Percentiles rank a stretch among this genome's conserved stretches.
Conservation (phyloP, 2,329 filamentous ascomycete genomes). For the Colletotrichum acutatum region DNA sequence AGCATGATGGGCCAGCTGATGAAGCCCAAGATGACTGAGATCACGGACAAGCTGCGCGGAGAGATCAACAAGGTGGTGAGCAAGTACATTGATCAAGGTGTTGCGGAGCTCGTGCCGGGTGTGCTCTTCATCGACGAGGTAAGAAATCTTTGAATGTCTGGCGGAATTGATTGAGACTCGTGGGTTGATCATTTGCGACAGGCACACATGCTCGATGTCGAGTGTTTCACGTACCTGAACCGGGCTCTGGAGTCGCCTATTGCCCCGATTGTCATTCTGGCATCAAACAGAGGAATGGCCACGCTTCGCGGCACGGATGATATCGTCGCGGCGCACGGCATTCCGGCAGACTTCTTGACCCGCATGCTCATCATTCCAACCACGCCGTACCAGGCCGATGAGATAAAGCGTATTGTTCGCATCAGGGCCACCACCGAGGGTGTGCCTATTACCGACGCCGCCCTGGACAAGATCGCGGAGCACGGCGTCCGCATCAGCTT, state of each 20-base stretch:
- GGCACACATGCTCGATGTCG: constrained; percentile 99
- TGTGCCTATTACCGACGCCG: constrained; percentile 81
- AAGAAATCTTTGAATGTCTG: constrained; percentile 42
- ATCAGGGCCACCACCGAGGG: constrained; percentile 86
- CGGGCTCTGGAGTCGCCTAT: constrained; percentile 95
- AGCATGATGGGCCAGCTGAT: constrained; percentile 99
- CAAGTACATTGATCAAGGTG: constrained; percentile 98
- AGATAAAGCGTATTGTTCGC: constrained; percentile 92
- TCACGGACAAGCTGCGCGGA: constrained; percentile 93
- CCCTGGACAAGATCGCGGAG: constrained; percentile 86
- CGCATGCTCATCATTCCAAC: constrained; percentile 97
- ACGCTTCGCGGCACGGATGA: constrained; percentile 89
- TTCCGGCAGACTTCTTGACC: constrained; percentile 92
- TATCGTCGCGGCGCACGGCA: constrained; percentile 88
- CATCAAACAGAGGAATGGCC: constrained; percentile 94
- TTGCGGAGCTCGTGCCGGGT: constrained; percentile 96
- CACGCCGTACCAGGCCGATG: constrained; percentile 84
- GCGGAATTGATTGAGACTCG: constrained; percentile 19
- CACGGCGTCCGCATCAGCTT: constrained; percentile 91
- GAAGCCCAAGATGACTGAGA: constrained; percentile 99
- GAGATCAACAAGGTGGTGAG: constrained; percentile 99
- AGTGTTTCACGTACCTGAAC: constrained; percentile 99
- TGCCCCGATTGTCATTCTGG: constrained; percentile 95
- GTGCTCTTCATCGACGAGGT: constrained; percentile 99
- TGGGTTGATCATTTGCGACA: constrained; percentile 49